Conservation (phyloP, 768 basidiomycete genomes). For the Lentinula aciculospora region DNA sequence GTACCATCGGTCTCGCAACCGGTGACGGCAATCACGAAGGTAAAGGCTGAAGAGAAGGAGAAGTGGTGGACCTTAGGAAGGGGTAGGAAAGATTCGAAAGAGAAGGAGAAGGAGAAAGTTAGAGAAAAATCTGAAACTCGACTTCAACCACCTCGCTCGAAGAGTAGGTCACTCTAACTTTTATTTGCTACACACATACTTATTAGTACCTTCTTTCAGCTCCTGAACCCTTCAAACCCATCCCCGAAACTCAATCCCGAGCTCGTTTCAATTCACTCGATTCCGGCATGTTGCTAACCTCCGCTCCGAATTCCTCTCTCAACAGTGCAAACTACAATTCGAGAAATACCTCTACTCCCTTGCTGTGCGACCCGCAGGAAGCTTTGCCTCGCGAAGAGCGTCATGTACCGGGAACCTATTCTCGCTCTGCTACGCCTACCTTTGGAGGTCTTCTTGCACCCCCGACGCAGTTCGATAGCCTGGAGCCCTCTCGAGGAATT, state of each 20-base stretch:
- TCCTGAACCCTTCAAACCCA: constrained; percentile 35
- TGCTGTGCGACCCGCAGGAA: background rate
- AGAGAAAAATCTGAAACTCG: constrained; percentile 17
- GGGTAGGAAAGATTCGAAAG: constrained; percentile 69
- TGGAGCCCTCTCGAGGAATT: constrained; percentile 9
- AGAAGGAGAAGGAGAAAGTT: constrained; percentile 36
- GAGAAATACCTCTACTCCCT: constrained; percentile 2
- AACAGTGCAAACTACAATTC: constrained; percentile 1
- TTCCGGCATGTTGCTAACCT: constrained; percentile 15
- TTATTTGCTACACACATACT: background rate
- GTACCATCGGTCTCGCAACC: constrained; percentile 24
- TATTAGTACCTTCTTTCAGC: constrained; percentile 23
- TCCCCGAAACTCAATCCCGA: constrained; percentile 22
- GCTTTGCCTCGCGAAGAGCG: background rate
- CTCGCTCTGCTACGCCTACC: constrained; percentile 32
- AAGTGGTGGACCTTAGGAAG: constrained; percentile 85
- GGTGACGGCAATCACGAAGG: constrained; percentile 15
- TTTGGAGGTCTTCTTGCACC: constrained; percentile 31
- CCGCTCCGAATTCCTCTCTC: background rate
- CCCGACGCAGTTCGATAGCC: constrained; percentile 15
- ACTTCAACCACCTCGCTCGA: constrained; percentile 25
- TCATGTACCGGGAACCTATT: constrained; percentile 10
- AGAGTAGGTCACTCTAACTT: constrained; percentile 23
- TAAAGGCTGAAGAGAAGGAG: constrained; percentile 34
- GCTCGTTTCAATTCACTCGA: constrained; percentile 64